A percentile compares a stretch with the other conserved stretches of the same genome.
These are phyloP conservation scores for Suillus bovinus DNA, from an alignment of 768 basidiomycete species.

Conservation along the genomic window DNA sequence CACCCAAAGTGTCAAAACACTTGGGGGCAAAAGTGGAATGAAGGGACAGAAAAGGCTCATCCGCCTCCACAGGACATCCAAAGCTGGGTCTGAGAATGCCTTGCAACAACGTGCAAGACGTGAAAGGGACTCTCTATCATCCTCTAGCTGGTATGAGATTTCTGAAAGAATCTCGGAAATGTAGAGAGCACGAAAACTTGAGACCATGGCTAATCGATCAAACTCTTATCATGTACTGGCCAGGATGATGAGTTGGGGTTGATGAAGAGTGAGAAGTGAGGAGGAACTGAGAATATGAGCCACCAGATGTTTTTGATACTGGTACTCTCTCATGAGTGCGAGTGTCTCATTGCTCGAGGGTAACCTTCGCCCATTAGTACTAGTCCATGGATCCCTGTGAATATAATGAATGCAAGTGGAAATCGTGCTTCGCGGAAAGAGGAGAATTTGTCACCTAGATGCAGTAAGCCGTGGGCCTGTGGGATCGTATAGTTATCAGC, in stretches of 20 bases:
- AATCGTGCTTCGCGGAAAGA: neutral
- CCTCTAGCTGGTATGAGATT: constrained; percentile 14
- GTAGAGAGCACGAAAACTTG: constrained; percentile 8
- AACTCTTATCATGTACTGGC: neutral
- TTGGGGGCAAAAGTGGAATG: constrained; percentile 16
- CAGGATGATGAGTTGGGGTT: neutral
- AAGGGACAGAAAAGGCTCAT: constrained; percentile 21
- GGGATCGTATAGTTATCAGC: neutral
- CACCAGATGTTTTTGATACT: neutral
- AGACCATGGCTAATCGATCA: neutral
- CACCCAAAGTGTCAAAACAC: constrained; percentile 16
- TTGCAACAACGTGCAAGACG: constrained; percentile 16
- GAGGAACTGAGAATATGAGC: neutral
- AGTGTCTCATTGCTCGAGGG: neutral
- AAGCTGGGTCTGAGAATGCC: constrained; percentile 12
- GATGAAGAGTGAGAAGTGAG: neutral
- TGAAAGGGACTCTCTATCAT: constrained; percentile 13
- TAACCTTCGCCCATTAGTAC: neutral
- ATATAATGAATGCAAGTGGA: neutral
- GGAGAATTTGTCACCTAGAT: neutral
- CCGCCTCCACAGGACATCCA: constrained; percentile 21
- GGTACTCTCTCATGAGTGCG: constrained; percentile 4
- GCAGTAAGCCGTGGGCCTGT: neutral
- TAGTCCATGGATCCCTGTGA: neutral
- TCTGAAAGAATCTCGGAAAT: constrained; percentile 19